These are phyloP conservation scores for Hypoxylon crocopeplum DNA, from an alignment of 495 filamentous ascomycete genomes.

Conservation along the genomic window DNA sequence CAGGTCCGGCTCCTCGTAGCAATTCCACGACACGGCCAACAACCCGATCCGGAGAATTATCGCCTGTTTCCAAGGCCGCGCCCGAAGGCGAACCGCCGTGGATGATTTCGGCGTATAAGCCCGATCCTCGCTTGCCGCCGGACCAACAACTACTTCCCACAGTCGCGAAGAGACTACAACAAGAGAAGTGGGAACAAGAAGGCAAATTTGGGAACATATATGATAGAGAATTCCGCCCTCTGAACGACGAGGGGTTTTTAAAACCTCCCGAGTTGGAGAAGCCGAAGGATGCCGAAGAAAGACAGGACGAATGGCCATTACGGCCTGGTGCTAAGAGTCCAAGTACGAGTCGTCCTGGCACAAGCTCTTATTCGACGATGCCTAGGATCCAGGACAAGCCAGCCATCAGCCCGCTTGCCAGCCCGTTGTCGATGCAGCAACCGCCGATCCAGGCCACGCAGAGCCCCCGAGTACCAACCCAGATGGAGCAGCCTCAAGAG, in stretches of 20 bases:
- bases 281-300: conserved; percentile 42
- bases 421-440: conserved; percentile 42
- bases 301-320: conserved; percentile 54
- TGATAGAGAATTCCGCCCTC: conserved; percentile 80
- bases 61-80: conserved; percentile 43
- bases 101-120: conserved; percentile 93
- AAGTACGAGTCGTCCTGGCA: conserved; percentile 49
- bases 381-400: conserved; percentile 59
- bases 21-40: conserved; percentile 62
- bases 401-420: conserved; percentile 46
- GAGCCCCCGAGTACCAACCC: conserved; percentile 43
- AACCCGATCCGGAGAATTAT: conserved; percentile 60
- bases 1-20: conserved; percentile 58
- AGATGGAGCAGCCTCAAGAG: conserved; percentile 43
- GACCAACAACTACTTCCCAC: conserved; percentile 96
- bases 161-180: conserved; percentile 86
- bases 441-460: conserved; percentile 32
- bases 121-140: conserved; percentile 90
- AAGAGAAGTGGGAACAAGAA: conserved; percentile 94
- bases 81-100: conserved; percentile 96
- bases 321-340: conserved; percentile 53
- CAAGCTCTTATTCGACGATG: conserved; percentile 63
- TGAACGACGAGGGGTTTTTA: conserved; percentile 63
- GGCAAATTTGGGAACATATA: conserved; percentile 81
- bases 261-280: conserved; percentile 57